These are phyloP conservation scores for Phytophthora hibernalis DNA, from an alignment of 352 stramenopile species.

Conservation along the genomic window DNA sequence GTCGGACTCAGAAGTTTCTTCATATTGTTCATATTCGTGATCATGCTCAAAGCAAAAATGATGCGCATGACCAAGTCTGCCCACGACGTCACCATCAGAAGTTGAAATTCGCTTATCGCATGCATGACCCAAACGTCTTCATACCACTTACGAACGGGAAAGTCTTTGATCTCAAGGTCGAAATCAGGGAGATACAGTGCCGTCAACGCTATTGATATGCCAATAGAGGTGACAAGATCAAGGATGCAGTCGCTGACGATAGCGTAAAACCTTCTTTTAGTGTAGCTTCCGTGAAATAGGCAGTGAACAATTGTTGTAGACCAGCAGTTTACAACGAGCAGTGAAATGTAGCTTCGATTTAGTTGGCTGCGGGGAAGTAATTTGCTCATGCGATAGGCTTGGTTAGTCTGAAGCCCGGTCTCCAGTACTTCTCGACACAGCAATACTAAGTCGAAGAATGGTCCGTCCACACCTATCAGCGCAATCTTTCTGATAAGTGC, in stretches of 20 bases:
- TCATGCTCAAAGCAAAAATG: conserved; percentile 40
- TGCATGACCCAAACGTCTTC: conserved; percentile 49
- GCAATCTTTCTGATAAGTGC: background rate
- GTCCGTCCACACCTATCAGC: conserved; percentile 18
- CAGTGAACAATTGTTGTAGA: conserved; percentile 40
- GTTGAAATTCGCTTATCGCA: conserved; percentile 53
- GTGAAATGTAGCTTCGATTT: conserved; percentile 33
- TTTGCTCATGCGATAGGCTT: conserved; percentile 42
- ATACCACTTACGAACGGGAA: conserved; percentile 47
- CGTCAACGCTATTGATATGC: conserved; percentile 36
- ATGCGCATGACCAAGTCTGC: conserved; percentile 32
- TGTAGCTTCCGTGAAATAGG: conserved; percentile 20
- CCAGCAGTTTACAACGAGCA: conserved; percentile 50
- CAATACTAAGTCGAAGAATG: conserved; percentile 30
- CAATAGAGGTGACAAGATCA: conserved; percentile 49
- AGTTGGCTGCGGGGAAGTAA: conserved; percentile 27
- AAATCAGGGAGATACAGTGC: conserved; percentile 28
- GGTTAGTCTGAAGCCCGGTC: conserved; percentile 37
- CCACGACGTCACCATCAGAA: conserved; percentile 47
- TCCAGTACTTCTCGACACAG: conserved; percentile 40
- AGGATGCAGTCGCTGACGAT: conserved; percentile 48
- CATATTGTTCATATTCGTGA: conserved; percentile 44
- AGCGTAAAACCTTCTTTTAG: conserved; percentile 27
- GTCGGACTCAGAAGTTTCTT: conserved; percentile 35
- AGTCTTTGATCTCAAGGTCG: conserved; percentile 20